phyloP scores from a whole-genome alignment of 805 yeast species.

The Ogataea dorogensis region DNA sequence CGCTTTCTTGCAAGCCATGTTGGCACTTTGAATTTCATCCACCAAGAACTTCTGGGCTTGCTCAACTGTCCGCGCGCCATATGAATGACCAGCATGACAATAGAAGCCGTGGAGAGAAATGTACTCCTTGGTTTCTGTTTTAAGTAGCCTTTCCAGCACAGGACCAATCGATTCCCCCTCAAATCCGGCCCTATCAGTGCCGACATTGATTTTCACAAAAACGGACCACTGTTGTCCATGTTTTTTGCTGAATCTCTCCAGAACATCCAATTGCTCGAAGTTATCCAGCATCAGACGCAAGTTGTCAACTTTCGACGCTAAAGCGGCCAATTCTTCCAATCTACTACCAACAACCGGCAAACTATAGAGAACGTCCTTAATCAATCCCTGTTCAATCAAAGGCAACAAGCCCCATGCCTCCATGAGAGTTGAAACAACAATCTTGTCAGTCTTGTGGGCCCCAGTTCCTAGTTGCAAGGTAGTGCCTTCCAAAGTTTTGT shows the following conservation, averaged over 20 bases:
- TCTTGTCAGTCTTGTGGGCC: conserved; percentile 40
- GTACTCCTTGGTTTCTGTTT: conserved; percentile 24
- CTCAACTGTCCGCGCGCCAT: conserved; percentile 43
- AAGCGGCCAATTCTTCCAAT: conserved; percentile 45
- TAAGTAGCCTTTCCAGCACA: conserved; percentile 35
- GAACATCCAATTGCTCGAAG: conserved; percentile 49
- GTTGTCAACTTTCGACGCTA: conserved; percentile 41
- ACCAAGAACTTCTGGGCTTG: conserved; percentile 48
- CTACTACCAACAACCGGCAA: conserved; percentile 55
- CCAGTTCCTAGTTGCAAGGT: conserved; percentile 51
- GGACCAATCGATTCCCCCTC: conserved; percentile 32
- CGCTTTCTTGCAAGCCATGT: conserved; percentile 48
- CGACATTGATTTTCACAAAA: conserved; percentile 68
- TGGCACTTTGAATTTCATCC: conserved; percentile 58
- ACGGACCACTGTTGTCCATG: conserved; percentile 49
- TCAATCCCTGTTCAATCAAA: conserved; percentile 30
- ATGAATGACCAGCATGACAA: conserved; percentile 80
- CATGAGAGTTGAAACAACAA: conserved; percentile 66
- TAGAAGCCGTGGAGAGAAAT: conserved; percentile 64
- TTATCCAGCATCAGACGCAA: conserved; percentile 63
- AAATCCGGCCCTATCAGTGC: conserved; percentile 69
- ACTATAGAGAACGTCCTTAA: conserved; percentile 54
- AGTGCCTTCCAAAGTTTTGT: conserved; percentile 63
- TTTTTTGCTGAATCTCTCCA: conserved; percentile 38
- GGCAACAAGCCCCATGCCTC: conserved; percentile 58